Percentiles rank a stretch among this genome's conserved stretches.
These are phyloP conservation scores for Tolypocladium capitatum DNA, from an alignment of 2,329 filamentous ascomycete species.

Conservation along the genomic window DNA sequence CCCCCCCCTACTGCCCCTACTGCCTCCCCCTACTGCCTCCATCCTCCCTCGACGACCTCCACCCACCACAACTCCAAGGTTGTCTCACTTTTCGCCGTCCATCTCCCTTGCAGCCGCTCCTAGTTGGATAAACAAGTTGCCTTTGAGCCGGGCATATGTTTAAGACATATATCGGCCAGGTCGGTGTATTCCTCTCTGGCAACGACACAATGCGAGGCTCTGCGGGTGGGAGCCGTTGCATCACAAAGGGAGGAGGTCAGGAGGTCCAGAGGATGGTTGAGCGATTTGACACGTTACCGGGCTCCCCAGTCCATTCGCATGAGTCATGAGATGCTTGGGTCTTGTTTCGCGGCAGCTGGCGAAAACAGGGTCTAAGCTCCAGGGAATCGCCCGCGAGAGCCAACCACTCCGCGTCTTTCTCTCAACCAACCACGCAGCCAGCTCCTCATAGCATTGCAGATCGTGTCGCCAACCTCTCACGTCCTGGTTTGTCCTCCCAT, in stretches of 20 bases:
- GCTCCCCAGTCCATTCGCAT: too few species aligned
- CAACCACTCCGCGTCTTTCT: not conserved
- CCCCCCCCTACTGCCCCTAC: too few species aligned
- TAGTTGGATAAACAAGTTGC: not conserved
- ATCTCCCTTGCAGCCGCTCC: too few species aligned
- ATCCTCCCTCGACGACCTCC: not conserved
- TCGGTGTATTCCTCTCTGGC: too few species aligned
- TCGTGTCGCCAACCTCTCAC: slow-evolving; percentile 53
- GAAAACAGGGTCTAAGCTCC: not conserved
- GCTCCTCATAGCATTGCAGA: slow-evolving; percentile 7
- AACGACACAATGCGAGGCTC: too few species aligned
- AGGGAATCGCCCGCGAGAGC: not conserved
- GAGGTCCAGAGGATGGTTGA: too few species aligned
- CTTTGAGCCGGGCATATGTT: not conserved
- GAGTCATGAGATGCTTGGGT: too few species aligned
- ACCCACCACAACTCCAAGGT: not conserved
- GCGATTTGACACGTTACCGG: too few species aligned
- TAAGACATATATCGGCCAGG: not conserved
- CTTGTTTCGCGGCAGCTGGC: not conserved
- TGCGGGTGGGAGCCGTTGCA: too few species aligned
- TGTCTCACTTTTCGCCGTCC: not conserved
- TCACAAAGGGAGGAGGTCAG: too few species aligned
- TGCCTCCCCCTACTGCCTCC: too few species aligned
- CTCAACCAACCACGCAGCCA: not conserved
- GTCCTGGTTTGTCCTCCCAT: slow-evolving; percentile 52